Evolutionary conservation across 2,329 filamentous ascomycete genomes (phyloP).

Genomic region (Cryphonectria japonica): DNA sequence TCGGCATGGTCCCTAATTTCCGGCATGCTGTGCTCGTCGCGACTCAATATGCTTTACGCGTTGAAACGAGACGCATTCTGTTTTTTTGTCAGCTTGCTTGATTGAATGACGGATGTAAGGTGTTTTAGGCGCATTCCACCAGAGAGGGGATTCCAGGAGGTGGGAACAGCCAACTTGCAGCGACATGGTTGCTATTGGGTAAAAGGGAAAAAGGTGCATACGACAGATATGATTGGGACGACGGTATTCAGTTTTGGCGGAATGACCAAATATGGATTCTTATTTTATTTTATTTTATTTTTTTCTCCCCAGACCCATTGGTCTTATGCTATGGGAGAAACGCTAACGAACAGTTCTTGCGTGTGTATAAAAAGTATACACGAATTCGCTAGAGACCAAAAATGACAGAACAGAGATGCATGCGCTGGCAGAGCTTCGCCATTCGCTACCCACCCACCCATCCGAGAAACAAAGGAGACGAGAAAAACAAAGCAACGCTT

Average conservation of each 20-base stretch:
- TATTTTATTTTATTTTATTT: neutral
- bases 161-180: neutral
- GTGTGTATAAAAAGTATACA: neutral
- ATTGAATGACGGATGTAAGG: conserved; percentile 16
- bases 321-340: neutral
- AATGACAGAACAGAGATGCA: neutral
- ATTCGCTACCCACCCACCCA: no score
- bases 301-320: neutral
- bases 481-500: no score
- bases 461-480: no score
- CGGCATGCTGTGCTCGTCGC: neutral
- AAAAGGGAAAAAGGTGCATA: neutral
- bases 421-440: no score
- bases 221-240: neutral
- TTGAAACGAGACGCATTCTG: neutral
- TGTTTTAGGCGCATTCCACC: conserved; percentile 18
- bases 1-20: conserved; percentile 43
- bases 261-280: neutral
- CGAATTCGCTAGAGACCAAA: neutral
- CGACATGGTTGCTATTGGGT: neutral
- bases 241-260: neutral
- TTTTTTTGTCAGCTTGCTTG: neutral
- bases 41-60: neutral
- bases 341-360: no score
- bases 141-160: neutral